Conservation (phyloP, 1,284 basidiomycete genomes). For the Stygiomarasmius scandens region DNA sequence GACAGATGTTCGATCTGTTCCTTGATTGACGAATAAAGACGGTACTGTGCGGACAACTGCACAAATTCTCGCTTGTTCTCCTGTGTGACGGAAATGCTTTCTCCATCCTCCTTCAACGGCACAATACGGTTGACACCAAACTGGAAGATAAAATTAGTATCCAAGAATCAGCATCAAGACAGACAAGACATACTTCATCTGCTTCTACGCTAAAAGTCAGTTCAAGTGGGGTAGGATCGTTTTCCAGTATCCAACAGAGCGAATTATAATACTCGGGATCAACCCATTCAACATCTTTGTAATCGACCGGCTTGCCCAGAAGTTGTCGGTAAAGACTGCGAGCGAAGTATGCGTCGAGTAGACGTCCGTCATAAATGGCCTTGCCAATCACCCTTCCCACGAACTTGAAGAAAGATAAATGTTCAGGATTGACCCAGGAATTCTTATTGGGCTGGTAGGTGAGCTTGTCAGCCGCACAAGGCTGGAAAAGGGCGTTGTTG, state of each 20-base stretch:
- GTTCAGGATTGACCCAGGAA: slow-evolving; percentile 93
- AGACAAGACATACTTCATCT: slow-evolving; percentile 70
- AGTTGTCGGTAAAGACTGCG: slow-evolving; percentile 94
- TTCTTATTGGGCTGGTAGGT: slow-evolving; percentile 98
- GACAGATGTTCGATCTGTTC: slow-evolving; percentile 95
- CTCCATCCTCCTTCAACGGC: slow-evolving; percentile 84
- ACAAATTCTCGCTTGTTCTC: slow-evolving; percentile 98
- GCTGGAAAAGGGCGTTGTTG: slow-evolving; percentile 98
- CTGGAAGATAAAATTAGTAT: slow-evolving; percentile 37
- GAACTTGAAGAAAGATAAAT: slow-evolving; percentile 98
- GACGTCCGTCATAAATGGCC: slow-evolving; percentile 92
- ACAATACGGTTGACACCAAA: slow-evolving; percentile 90
- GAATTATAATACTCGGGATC: slow-evolving; percentile 97
- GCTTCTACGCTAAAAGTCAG: slow-evolving; percentile 90
- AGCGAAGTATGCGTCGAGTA: slow-evolving; percentile 98
- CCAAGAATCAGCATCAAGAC: slow-evolving; percentile 5
- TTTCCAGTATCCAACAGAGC: slow-evolving; percentile 89
- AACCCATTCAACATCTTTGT: slow-evolving; percentile 93
- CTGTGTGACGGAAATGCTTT: slow-evolving; percentile 84
- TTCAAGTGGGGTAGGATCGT: slow-evolving; percentile 84
- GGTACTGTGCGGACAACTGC: slow-evolving; percentile 87
- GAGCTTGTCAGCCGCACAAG: slow-evolving; percentile 90
- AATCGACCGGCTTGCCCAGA: slow-evolving; percentile 89
- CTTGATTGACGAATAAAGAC: slow-evolving; percentile 92
- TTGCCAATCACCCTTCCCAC: slow-evolving; percentile 97